Base-by-base conservation (phyloP, 108 stramenopile species). In the Skeletonema tropicum region DNA sequence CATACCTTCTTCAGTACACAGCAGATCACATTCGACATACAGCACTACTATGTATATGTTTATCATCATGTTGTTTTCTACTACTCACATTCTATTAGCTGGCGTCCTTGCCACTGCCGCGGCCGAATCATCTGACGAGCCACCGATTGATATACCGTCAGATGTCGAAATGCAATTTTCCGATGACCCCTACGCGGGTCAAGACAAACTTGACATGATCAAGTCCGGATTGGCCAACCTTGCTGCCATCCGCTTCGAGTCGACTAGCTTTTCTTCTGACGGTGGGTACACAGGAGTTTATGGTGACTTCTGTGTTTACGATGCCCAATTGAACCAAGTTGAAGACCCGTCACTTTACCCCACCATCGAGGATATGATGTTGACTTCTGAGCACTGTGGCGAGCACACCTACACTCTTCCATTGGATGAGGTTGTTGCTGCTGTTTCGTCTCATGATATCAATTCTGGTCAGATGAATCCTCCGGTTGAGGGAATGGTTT, bases 401-500 rank as follows among this genome's bases (percentile, higher is more conserved):
- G 70, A 71, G 17, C 62, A 71, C 14, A n/a, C 61, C 31, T 71
- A 71, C 42, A 45, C 63, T 17, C 13, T 71, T 10, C 70, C 70
- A 8, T 17, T 71, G 25, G 9, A 12, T 15, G 42, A 29, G 62
- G 70, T 71, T 21, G 30, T 71, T 0, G 21, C 33, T 0, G 63
- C 70, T 15, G 70, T 71, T 7, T n/a, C 13, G 13, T 15, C 15
- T 14, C 10, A 19, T 15, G 64, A 65, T 41, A 17, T 10, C 45
- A 9, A 5, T 30, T 0, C 0, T 32, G 29, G 15, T 9, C 31
- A 39, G 21, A 36, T 21, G 7, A 41, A 31, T 29, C 62, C 62
- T 30, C 70, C 62, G 11, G 30, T 70, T 7, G n/a, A 58, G 3
- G 69, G 69, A 15, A 0, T 61, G n/a, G 0, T 70, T 4, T 62